Conservation (phyloP, 345 rosid genomes). For the Populus alba region DNA sequence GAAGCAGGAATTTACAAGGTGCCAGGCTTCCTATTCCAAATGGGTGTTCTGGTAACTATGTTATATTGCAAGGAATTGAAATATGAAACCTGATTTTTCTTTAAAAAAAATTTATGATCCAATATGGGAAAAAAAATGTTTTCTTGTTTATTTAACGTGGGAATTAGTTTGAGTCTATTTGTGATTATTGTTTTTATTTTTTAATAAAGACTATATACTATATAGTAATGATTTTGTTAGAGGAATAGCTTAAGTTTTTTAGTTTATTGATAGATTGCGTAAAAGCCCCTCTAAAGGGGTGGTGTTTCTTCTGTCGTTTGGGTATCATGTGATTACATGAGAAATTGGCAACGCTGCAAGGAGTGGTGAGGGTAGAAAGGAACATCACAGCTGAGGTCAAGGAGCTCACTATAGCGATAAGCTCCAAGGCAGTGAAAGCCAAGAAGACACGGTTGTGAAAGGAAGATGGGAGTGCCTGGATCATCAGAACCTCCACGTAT, state of each 20-base stretch:
- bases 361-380: slow-evolving; percentile 23
- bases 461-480: slow-evolving; percentile 9
- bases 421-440: slow-evolving; percentile 21
- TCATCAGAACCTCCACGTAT: slow-evolving; percentile 17
- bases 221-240: no score
- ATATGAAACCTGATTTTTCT: no score
- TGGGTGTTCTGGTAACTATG: slow-evolving; percentile 63
- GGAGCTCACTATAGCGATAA: slow-evolving; percentile 13
- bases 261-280: neutral
- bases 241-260: no score
- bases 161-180: neutral
- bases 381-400: slow-evolving; percentile 27
- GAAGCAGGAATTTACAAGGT: slow-evolving; percentile 85
- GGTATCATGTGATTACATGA: neutral
- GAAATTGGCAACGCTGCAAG: neutral
- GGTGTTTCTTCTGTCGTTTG: neutral
- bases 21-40: slow-evolving; percentile 56
- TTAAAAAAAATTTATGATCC: neutral
- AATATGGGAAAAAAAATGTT: neutral
- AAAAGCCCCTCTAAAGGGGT: neutral
- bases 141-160: neutral
- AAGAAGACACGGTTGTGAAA: slow-evolving; percentile 2
- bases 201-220: no score
- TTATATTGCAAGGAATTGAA: neutral
- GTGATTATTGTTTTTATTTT: no score